Evolutionary conservation across 2,329 filamentous ascomycete genomes (phyloP), one percentile per base, ranked within the genome.

Genomic region (Helminthosporium solani): DNA sequence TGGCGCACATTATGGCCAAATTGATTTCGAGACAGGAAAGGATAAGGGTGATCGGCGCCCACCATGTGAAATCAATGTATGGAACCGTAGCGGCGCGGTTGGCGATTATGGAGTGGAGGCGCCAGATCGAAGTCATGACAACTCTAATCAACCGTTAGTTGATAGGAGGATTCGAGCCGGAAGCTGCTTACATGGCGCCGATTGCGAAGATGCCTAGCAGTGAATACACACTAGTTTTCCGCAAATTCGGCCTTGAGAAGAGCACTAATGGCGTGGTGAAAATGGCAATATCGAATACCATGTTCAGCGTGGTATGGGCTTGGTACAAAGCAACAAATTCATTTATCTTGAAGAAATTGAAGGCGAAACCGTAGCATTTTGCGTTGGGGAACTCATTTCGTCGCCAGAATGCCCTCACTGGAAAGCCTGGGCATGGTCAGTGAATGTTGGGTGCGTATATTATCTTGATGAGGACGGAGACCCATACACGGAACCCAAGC

Each of bases 251-350:
- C 8, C 52, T 56, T 2, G 48, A 46, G 36, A 70, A 64, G 15
- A 69, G 49, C 0, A 67, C 53, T 47, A 69, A 51, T 0, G 67
- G 68, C 2, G 58, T 57, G 1, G 61, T 7, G 33, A 68, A 66
- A 3, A 71, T 55, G 5, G 56, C 42, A n/a, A 68, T 28, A 31
- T 71, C 68, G 27, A 70, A 62, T 3, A 57, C 50, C 66, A 70
- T 68, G 52, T 70, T 70, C 16, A 57, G 46, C 1, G 62, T 53
- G 0, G 63, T 57, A 28, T 70, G 67, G 0, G 53, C 53, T 11
- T 58, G 51, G 39, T 63, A 70, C 3, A 54, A 52, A 6, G 40
- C 40, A 21, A 66, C 46, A 20, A 70, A 67, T 11, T 40, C 46
- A 0, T 50, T 21, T 1, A 49, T 14, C 15, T 60, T 33, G 7